Evolutionary conservation across 2,329 filamentous ascomycete genomes (phyloP), one percentile per base, ranked within the genome.

Genomic region (Pseudocercospora vitis): DNA sequence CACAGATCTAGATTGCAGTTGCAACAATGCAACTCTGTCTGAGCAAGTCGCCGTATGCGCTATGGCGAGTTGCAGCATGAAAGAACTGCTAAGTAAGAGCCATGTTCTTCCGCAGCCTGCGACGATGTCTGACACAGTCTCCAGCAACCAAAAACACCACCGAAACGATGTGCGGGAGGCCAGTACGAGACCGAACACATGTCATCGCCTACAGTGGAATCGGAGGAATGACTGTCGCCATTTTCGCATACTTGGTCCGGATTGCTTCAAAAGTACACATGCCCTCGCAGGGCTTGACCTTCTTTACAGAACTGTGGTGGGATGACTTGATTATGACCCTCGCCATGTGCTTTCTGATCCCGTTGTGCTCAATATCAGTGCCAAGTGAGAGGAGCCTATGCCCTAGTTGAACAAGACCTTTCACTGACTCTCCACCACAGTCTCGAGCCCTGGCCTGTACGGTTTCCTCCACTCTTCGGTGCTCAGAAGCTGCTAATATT

Each of bases 111-210:
- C n/a, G n/a, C n/a, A n/a, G n/a, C n/a, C n/a, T n/a, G n/a, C n/a
- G n/a, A n/a, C n/a, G n/a, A n/a, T n/a, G n/a, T n/a, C n/a, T n/a
- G n/a, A n/a, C n/a, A n/a, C n/a, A n/a, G n/a, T n/a, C n/a, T n/a
- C 6, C 39, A 55, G 52, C 52, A 1, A 56, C 50, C 7, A 56
- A 56, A 37, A 53, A 56, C 26, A 53, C 48, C 21, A 50, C 46
- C 9, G 50, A 56, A 7, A 50, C 24, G 6, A 50, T 56, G 2
- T 55, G 52, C 24, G 40, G 14, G 11, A 46, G 28, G 16, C 52
- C 52, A 4, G 18, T 47, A 3, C 40, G 52, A 16, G 48, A 55
- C 16, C 44, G 44, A 29, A 31, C 44, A 16, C 26, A 31, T 12
- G 26, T 47, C 16, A 31, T 47, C 26, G n/a, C 14, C 14, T 29